Base-by-base conservation (phyloP, 768 basidiomycete genomes). In the Rhodotorula babjevae region DNA sequence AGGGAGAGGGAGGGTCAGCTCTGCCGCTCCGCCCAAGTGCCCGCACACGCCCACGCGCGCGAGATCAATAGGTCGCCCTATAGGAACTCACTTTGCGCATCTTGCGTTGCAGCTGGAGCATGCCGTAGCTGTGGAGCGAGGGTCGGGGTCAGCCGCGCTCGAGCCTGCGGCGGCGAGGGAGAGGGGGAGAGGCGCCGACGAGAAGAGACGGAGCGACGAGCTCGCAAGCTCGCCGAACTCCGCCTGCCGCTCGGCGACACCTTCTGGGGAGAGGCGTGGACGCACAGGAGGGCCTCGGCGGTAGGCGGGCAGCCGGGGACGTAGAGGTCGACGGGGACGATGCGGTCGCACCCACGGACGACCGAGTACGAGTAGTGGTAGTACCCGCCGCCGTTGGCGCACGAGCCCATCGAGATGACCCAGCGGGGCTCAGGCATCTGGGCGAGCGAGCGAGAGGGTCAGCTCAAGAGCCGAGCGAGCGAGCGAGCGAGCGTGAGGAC, bases 381-480 rank as follows among this genome's bases (percentile, higher is more conserved):
- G 84, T 93, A 94, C 6, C 93, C 93, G 67, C 93, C 93, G 44
- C 96, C 96, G 81, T 98, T 98, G 27, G 96, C 96, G 82, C 96
- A 99, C 10, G 95, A 97, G 59, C 96, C 96, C 96, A 99, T 98
- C 36, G 95, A 98, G 80, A 99, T 90, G 69, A 99, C 96, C 96
- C 96, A 99, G 79, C 95, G 87, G 69, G 96, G 96, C 79, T 97
- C 93, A 46, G 96, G 96, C 95, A 98, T 98, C 82, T 99, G 93
- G n/a, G n/a, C 21, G 44, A n/a, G 15, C 23, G 31, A 14, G 29
- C 59, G 11, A 15, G 47, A 27, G 25, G 7, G 59, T 55, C 29
- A 61, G 61, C 21, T 50, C 36, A 36, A 36, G 36, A 4, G n/a
- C 23, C 25, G 19, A 10, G 21, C 49, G 25, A 50, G 15, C 44